Evolutionary conservation across 306 rosid genomes (phyloP), one percentile per base, ranked within the genome.

Genomic region (Castanospermum australe): DNA sequence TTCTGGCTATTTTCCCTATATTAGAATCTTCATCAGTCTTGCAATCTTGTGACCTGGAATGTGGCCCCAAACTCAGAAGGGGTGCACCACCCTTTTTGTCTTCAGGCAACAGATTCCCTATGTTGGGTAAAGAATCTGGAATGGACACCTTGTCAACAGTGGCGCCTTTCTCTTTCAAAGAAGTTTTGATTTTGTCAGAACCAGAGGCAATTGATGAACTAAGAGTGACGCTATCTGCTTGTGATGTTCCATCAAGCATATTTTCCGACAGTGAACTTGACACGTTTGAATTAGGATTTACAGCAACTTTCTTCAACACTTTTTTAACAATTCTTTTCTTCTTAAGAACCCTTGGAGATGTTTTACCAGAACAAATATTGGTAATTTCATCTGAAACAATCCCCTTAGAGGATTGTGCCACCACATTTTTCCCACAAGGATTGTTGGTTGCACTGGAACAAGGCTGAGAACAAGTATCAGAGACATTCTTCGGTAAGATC

Each of bases 291-390:
- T 25, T 84, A 62, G 84, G 81, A 21, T 85, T 89, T 33, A 12
- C 55, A n/a, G n/a, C n/a, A 22, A 76, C 91, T 84, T 80, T 89
- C 84, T 88, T 93, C 81, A 88, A 94, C 73, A 81, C 59, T 85
- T 81, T 95, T 84, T 89, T 93, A 62, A 90, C 88, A 51, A 87
- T 38, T 80, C 79, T 93, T 77, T 85, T 91, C 96, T 89, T 95
- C 90, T 85, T 91, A 38, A 77, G 65, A 79, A 84, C 69, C 71
- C 72, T 91, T 14, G 81, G 11, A 45, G 87, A 8, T 45, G 67
- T 64, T 62, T 82, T 90, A n/a, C 68, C 75, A 48, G 84, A 57
- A 63, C 69, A 35, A 77, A 35, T 74, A 25, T 24, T 44, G 38
- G 76, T 50, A 76, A 9, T 63, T 69, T 69, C 77, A 64, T 28